Evolutionary conservation across 2,329 filamentous ascomycete species (phyloP), one percentile per base, ranked within the genome.

Genomic region (Xylariales sp.): DNA sequence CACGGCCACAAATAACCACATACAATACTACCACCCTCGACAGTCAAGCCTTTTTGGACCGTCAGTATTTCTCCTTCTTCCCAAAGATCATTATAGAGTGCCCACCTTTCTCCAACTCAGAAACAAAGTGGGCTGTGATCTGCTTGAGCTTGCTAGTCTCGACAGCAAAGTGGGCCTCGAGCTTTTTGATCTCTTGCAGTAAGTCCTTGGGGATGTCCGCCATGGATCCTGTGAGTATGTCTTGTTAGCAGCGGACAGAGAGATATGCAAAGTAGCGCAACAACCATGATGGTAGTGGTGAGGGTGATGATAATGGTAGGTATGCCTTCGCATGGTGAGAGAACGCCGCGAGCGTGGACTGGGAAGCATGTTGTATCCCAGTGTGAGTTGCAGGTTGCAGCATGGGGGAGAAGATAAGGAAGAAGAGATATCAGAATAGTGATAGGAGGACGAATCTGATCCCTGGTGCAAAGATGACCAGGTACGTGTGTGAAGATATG

Each of bases 1-100:
- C n/a, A n/a, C n/a, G n/a, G n/a, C n/a, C n/a, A n/a, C 29, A 14
- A 33, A 14, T 8, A 15, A 21, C 34, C 37, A 74, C 87, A 74
- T 65, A 95, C 88, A 65, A 98, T 97, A 63, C 84, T 94, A 46
- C 89, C 90, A 48, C 91, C 91, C 66, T 95, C 84, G 44, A 89
- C 84, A 41, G 77, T 86, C 40, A 97, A 74, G 54, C 89, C 88
- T 88, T 46, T 31, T n/a, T n/a, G n/a, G n/a, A n/a, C n/a, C n/a
- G n/a, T n/a, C n/a, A n/a, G n/a, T n/a, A n/a, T n/a, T n/a, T n/a
- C n/a, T n/a, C n/a, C n/a, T n/a, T n/a, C n/a, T n/a, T n/a, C n/a
- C n/a, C n/a, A n/a, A n/a, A n/a, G n/a, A n/a, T n/a, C n/a, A n/a
- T n/a, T n/a, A n/a, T n/a, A n/a, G n/a, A n/a, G n/a, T 7, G 22